Conservation (phyloP, 495 filamentous ascomycete genomes). For the Xylaria scruposa region DNA sequence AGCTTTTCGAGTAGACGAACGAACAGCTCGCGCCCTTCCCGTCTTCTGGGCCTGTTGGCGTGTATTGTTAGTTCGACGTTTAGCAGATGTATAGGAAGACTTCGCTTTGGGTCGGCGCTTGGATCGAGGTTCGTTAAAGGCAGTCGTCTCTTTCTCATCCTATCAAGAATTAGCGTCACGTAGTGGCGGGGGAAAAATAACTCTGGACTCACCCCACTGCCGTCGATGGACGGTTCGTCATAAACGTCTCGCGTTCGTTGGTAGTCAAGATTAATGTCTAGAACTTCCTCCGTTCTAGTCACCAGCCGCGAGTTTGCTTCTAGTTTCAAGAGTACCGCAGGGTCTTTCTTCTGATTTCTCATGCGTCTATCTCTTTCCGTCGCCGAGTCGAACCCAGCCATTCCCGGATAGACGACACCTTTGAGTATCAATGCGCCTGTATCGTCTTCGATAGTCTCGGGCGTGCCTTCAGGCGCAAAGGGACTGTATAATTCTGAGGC, state of each 20-base stretch:
- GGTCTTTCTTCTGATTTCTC: constrained; percentile 87
- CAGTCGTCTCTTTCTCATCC: constrained; percentile 30
- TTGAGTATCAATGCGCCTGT: constrained; percentile 65
- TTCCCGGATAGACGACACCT: constrained; percentile 80
- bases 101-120: constrained; percentile 22
- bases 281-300: constrained; percentile 75
- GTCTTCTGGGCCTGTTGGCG: constrained; percentile 14
- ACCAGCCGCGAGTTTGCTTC: constrained; percentile 69
- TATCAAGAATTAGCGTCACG: constrained; percentile 26
- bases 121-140: constrained; percentile 20
- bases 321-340: constrained; percentile 71
- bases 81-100: constrained; percentile 20
- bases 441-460: constrained; percentile 41
- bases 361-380: constrained; percentile 75
- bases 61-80: constrained; percentile 19
- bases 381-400: constrained; percentile 88
- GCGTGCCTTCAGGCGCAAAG: constrained; percentile 38
- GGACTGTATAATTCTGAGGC: constrained; percentile 46
- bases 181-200: not conserved
- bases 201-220: constrained; percentile 50
- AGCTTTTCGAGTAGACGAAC: constrained; percentile 18
- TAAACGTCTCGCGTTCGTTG: constrained; percentile 61
- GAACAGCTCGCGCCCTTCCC: constrained; percentile 21
- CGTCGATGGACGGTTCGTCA: constrained; percentile 54
- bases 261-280: constrained; percentile 60